phyloP scores from a whole-genome alignment of 169 alveolate genomes.

The Theileria annulata region DNA sequence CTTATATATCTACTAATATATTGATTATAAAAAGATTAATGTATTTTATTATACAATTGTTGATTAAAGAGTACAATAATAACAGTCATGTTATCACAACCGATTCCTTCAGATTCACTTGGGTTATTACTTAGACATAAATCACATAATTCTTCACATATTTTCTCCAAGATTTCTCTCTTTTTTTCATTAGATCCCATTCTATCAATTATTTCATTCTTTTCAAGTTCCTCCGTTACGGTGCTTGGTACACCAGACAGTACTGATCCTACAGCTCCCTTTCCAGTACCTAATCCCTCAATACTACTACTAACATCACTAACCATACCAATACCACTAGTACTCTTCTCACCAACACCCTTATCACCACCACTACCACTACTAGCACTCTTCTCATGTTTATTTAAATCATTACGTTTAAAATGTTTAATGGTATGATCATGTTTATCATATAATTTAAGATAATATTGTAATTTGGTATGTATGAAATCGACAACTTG shows the following conservation, averaged over 20 bases:
- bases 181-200: conserved; percentile 9
- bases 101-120: conserved; percentile 86
- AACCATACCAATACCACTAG: neutral
- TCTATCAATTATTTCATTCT: conserved; percentile 27
- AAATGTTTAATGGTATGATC: neutral
- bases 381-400: too few relatives aligned
- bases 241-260: too few relatives aligned
- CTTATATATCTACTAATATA: neutral
- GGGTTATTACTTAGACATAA: conserved; percentile 85
- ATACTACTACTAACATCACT: conserved; percentile 15
- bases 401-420: too few relatives aligned
- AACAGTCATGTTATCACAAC: conserved; percentile 94
- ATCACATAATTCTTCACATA: conserved; percentile 87
- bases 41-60: neutral
- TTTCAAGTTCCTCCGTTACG: too few relatives aligned
- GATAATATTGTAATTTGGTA: neutral
- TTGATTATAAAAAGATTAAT: neutral
- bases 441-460: conserved; percentile 52
- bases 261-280: conserved; percentile 62
- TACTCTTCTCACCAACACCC: neutral
- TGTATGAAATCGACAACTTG: conserved; percentile 87
- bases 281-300: conserved; percentile 45
- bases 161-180: conserved; percentile 68
- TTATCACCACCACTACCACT: neutral
- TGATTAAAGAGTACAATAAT: conserved; percentile 75